Percentiles rank a stretch among this genome's conserved stretches.
Evolutionary conservation across 768 basidiomycete species (phyloP).

Genomic region (Rhodotorula babjevae): DNA sequence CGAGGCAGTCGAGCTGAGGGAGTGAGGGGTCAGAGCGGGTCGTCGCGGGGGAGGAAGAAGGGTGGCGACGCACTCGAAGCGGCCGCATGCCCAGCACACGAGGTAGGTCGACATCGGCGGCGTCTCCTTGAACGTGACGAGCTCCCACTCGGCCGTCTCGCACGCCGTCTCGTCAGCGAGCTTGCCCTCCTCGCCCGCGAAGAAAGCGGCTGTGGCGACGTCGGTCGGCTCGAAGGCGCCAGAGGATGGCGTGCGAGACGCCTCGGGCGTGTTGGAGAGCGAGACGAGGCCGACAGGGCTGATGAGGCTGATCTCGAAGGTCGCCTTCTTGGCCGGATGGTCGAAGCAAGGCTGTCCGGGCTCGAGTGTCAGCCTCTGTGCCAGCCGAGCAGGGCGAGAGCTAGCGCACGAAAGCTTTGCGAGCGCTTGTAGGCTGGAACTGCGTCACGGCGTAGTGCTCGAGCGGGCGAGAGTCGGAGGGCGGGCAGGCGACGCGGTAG

Average conservation of each 20-base stretch:
- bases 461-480: neutral
- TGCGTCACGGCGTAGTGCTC: slow-evolving; percentile 25
- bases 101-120: slow-evolving; percentile 51
- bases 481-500: slow-evolving; percentile 8
- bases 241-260: neutral
- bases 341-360: slow-evolving; percentile 70
- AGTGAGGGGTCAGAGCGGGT: too few species aligned
- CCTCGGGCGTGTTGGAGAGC: slow-evolving; percentile 74
- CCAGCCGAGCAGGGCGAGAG: fast-evolving
- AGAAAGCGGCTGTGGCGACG: slow-evolving; percentile 38
- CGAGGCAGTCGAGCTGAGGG: slow-evolving; percentile 55
- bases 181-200: slow-evolving; percentile 39
- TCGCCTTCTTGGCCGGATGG: slow-evolving; percentile 83
- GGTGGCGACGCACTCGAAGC: slow-evolving; percentile 52
- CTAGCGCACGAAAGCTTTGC: slow-evolving; percentile 19
- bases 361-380: neutral
- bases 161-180: neutral
- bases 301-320: slow-evolving; percentile 52
- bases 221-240: slow-evolving; percentile 23
- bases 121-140: slow-evolving; percentile 72
- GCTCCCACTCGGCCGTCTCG: slow-evolving; percentile 59
- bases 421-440: slow-evolving; percentile 20
- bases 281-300: slow-evolving; percentile 67
- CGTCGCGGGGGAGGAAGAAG: too few species aligned
- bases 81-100: slow-evolving; percentile 50